Conservation (phyloP, 495 filamentous ascomycete species). For the Daldinia grandis region DNA sequence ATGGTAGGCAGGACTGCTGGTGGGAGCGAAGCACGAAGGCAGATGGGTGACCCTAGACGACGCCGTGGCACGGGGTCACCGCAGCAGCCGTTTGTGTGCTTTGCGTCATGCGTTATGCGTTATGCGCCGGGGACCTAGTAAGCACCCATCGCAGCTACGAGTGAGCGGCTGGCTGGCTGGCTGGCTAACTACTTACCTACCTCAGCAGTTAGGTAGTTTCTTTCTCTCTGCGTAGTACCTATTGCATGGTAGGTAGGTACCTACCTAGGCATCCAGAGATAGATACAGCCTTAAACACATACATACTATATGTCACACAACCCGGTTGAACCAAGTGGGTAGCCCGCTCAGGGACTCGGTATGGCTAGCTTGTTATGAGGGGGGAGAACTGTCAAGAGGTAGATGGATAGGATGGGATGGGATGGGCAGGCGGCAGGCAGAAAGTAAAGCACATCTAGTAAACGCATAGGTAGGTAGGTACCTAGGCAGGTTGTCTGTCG, state of each 20-base stretch:
- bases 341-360: conserved; percentile 22
- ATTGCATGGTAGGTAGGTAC: too few relatives aligned
- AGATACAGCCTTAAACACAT: conserved; percentile 25
- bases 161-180: too few relatives aligned
- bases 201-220: neutral
- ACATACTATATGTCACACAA: conserved; percentile 11
- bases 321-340: neutral
- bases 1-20: neutral
- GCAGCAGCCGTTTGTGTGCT: neutral
- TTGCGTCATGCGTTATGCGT: too few relatives aligned
- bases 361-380: neutral
- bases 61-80: neutral
- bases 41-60: neutral
- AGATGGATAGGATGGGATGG: too few relatives aligned
- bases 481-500: too few relatives aligned
- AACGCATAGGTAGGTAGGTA: too few relatives aligned
- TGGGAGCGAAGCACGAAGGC: neutral
- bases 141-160: too few relatives aligned
- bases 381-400: neutral
- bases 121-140: too few relatives aligned
- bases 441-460: neutral
- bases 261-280: too few relatives aligned
- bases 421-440: neutral
- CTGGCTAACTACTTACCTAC: neutral
- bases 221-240: conserved; percentile 8